phyloP scores from a whole-genome alignment of 2,329 filamentous ascomycete species.

The Fusarium oxysporum region DNA sequence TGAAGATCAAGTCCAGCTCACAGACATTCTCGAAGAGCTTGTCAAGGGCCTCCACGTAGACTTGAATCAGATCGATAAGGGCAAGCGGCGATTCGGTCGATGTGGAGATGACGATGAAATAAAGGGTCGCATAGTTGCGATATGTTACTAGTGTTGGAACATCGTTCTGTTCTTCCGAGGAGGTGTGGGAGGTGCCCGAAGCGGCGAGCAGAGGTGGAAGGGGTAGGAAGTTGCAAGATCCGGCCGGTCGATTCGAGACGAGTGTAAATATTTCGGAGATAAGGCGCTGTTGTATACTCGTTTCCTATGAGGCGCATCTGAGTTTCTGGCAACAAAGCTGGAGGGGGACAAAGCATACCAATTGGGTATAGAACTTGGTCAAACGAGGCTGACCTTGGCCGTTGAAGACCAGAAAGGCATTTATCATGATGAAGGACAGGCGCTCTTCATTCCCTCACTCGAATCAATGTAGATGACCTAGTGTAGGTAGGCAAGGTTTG shows the following conservation, averaged over 20 bases:
- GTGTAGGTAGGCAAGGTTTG: neutral
- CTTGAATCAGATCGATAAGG: slow-evolving; percentile 95
- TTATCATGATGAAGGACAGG: slow-evolving; percentile 78
- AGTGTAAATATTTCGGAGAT: slow-evolving; percentile 98
- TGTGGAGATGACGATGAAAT: slow-evolving; percentile 98
- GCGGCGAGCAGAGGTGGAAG: slow-evolving; percentile 73
- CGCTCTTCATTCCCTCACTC: slow-evolving; percentile 35
- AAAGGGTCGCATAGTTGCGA: slow-evolving; percentile 96
- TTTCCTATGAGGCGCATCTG: slow-evolving; percentile 74
- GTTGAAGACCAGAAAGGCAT: slow-evolving; percentile 98
- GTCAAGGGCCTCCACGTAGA: slow-evolving; percentile 96
- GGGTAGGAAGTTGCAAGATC: slow-evolving; percentile 97
- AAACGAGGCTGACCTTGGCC: slow-evolving; percentile 96
- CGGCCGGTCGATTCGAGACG: slow-evolving; percentile 89
- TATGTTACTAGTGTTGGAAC: slow-evolving; percentile 96
- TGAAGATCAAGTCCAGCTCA: slow-evolving; percentile 98
- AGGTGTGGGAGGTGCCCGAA: slow-evolving; percentile 72
- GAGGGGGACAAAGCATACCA: slow-evolving; percentile 64
- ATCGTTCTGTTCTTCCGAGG: slow-evolving; percentile 80
- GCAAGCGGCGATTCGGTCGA: slow-evolving; percentile 96
- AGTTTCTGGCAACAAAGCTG: neutral
- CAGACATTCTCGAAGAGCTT: slow-evolving; percentile 98
- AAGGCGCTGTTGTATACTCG: slow-evolving; percentile 94
- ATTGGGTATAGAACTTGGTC: slow-evolving; percentile 98
- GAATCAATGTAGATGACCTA: slow-evolving; percentile 1